phyloP scores from a whole-genome alignment of 192 early-diverging fungal genomes.

The Irineochytrium annulatum region DNA sequence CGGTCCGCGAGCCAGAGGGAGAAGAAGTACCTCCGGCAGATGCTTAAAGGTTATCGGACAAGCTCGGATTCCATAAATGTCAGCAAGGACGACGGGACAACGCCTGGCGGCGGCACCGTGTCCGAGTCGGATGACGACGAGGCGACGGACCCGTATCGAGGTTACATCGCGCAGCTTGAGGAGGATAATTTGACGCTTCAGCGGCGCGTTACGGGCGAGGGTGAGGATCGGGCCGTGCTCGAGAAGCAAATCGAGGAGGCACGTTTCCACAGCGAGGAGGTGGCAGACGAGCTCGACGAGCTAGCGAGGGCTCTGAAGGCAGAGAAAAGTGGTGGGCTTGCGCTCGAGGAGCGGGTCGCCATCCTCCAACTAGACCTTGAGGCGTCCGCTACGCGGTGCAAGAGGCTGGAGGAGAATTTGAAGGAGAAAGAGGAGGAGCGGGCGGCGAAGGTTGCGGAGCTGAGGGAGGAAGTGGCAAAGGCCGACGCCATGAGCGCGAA shows the following conservation, averaged over 20 bases:
- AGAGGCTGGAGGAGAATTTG: neutral
- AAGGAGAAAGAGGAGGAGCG: neutral
- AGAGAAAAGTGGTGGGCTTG: neutral
- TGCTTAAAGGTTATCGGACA: neutral
- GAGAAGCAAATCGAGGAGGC: constrained; percentile 4
- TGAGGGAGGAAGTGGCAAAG: too few species aligned
- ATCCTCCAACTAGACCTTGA: neutral
- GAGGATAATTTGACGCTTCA: neutral
- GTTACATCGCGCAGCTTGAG: neutral
- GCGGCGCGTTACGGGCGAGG: neutral
- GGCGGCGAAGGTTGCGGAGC: neutral
- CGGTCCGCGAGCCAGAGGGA: neutral
- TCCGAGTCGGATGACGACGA: neutral
- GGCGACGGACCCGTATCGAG: neutral
- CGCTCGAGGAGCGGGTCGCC: neutral
- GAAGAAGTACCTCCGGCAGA: neutral
- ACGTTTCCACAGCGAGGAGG: constrained; percentile 2
- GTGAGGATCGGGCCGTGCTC: neutral
- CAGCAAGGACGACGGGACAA: neutral
- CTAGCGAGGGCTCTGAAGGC: neutral
- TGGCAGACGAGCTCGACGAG: neutral
- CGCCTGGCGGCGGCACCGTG: too few species aligned
- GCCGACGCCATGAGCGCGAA: neutral
- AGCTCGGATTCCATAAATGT: neutral
- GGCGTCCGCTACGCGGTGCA: neutral